These are phyloP conservation scores for Colletotrichum gloeosporioides DNA, from an alignment of 2,329 filamentous ascomycete species.

Conservation along the genomic window DNA sequence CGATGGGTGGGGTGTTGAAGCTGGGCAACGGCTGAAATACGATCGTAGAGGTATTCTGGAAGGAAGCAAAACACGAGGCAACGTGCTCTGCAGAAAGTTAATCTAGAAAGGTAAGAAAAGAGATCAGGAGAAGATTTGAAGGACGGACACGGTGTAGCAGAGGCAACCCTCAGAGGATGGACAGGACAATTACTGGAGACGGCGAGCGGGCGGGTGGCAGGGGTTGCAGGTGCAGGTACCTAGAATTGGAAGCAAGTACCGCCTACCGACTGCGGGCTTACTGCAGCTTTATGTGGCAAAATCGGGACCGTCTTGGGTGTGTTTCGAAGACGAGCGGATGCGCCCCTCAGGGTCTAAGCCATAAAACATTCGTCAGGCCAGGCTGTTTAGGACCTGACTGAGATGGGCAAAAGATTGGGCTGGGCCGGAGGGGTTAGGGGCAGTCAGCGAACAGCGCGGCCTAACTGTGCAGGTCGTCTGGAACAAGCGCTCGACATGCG, in stretches of 20 bases:
- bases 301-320: conserved; percentile 25
- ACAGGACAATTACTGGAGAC: neutral
- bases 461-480: neutral
- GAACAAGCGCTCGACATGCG: neutral
- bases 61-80: conserved; percentile 1
- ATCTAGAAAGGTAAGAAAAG: neutral
- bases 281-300: conserved; percentile 23
- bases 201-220: neutral
- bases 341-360: conserved; percentile 22
- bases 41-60: neutral
- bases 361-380: conserved; percentile 22
- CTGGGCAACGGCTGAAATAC: neutral
- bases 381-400: conserved; percentile 3
- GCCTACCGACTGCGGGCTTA: neutral
- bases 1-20: neutral
- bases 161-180: neutral
- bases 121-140: neutral
- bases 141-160: neutral
- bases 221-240: neutral
- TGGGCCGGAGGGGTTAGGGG: neutral
- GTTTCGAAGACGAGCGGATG: conserved; percentile 24
- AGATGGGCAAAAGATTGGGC: conserved; percentile 4
- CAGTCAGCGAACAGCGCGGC: neutral
- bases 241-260: neutral
- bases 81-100: conserved; percentile 6